Evolutionary conservation across 345 rosid species (phyloP).

Genomic region (Psidium friedrichsthalianum): DNA sequence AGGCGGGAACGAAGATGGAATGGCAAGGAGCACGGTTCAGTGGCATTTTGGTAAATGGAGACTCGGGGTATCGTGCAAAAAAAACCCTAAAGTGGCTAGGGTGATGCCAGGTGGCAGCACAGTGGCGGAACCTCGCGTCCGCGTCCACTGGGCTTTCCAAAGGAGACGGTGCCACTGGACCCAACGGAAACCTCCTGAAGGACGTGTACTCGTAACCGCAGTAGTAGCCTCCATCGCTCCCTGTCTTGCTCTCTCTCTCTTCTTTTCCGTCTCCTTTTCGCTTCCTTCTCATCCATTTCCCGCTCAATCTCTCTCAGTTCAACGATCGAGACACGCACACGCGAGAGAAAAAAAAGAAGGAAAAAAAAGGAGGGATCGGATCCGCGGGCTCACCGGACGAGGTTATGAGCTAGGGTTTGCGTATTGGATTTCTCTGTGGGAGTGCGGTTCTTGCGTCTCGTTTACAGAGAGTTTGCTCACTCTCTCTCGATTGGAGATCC

Average conservation of each 20-base stretch:
- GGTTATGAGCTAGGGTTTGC: too few relatives aligned
- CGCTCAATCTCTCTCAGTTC: background rate
- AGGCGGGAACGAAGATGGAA: too few relatives aligned
- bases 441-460: too few relatives aligned
- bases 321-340: constrained; percentile 20
- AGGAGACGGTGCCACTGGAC: background rate
- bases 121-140: too few relatives aligned
- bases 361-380: background rate
- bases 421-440: too few relatives aligned
- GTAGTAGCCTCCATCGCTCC: constrained; percentile 24
- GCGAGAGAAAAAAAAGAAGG: background rate
- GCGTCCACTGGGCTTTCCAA: too few relatives aligned
- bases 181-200: background rate
- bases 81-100: background rate
- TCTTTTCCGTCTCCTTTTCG: background rate
- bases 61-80: too few relatives aligned
- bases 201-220: constrained; percentile 34
- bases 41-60: background rate
- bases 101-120: background rate
- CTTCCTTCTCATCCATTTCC: constrained; percentile 23
- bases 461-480: too few relatives aligned
- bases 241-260: background rate
- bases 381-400: background rate
- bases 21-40: background rate
- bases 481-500: too few relatives aligned